Evolutionary conservation across 345 rosid species (phyloP).

Genomic region (Syzygium aqueum): DNA sequence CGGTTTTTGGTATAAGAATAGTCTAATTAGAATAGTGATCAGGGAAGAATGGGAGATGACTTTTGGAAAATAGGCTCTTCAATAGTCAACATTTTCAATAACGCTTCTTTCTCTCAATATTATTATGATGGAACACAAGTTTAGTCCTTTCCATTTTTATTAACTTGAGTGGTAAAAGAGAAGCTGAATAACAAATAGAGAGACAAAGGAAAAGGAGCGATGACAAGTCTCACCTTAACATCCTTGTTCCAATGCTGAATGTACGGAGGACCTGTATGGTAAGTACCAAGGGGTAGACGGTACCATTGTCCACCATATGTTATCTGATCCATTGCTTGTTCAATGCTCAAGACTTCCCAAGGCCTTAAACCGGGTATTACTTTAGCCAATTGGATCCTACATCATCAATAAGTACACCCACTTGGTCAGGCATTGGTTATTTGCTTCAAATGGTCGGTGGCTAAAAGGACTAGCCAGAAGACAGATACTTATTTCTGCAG

Average conservation of each 20-base stretch:
- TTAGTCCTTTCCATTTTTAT: not conserved
- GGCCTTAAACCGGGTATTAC: slow-evolving; percentile 84
- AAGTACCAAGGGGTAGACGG: slow-evolving; percentile 75
- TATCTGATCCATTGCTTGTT: slow-evolving; percentile 93
- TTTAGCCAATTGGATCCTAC: slow-evolving; percentile 51
- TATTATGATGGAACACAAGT: not conserved
- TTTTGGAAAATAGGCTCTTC: not conserved
- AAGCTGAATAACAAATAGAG: not conserved
- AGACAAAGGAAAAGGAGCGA: not conserved
- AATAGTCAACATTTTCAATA: not conserved
- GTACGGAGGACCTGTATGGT: slow-evolving; percentile 78
- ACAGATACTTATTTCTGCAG: not conserved
- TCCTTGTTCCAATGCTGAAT: slow-evolving; percentile 57
- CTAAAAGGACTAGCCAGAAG: not conserved
- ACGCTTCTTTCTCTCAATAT: not conserved
- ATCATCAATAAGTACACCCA: not conserved
- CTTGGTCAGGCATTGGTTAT: not conserved
- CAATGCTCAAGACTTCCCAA: slow-evolving; percentile 91
- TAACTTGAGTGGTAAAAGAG: not conserved
- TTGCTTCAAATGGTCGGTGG: not conserved
- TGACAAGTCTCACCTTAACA: slow-evolving; percentile 25
- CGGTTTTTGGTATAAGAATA: not conserved
- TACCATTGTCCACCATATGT: slow-evolving; percentile 84
- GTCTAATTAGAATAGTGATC: not conserved
- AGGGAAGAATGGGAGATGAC: not conserved